Conservation (phyloP, 2,329 filamentous ascomycete species). For the Incumbomyces lentus region DNA sequence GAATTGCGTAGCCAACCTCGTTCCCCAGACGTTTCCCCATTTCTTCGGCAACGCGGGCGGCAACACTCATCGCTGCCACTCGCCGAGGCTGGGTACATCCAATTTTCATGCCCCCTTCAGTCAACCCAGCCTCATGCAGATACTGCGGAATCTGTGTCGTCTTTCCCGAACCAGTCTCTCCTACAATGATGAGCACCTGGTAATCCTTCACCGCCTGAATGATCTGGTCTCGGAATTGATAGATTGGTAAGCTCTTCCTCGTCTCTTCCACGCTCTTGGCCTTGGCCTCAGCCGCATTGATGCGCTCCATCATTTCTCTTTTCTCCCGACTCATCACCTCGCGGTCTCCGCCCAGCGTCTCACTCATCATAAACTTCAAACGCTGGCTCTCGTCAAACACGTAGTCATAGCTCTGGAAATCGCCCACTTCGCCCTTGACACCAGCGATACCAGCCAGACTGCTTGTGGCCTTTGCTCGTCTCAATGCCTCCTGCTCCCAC, state of each 20-base stretch:
- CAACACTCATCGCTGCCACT: slow-evolving; percentile 95
- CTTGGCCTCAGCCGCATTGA: slow-evolving; percentile 81
- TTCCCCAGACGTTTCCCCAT: slow-evolving; percentile 81
- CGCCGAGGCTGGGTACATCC: slow-evolving; percentile 89
- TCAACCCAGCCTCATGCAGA: slow-evolving; percentile 81
- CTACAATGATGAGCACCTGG: slow-evolving; percentile 84
- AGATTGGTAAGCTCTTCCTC: slow-evolving; percentile 80
- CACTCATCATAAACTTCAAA: slow-evolving; percentile 73
- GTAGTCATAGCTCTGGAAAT: slow-evolving; percentile 80
- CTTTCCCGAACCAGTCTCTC: slow-evolving; percentile 90
- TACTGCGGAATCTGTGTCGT: slow-evolving; percentile 94
- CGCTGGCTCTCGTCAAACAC: slow-evolving; percentile 84
- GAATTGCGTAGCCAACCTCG: slow-evolving; percentile 88
- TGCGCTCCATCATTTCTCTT: slow-evolving; percentile 63
- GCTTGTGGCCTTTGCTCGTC: slow-evolving; percentile 81
- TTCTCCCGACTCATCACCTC: slow-evolving; percentile 68
- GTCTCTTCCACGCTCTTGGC: slow-evolving; percentile 84
- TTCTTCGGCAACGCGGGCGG: slow-evolving; percentile 90
- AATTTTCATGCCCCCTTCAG: slow-evolving; percentile 71
- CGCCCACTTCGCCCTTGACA: slow-evolving; percentile 50
- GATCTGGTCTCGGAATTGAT: slow-evolving; percentile 74
- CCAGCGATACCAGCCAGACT: slow-evolving; percentile 38
- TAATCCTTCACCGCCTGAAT: slow-evolving; percentile 75
- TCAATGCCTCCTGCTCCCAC: slow-evolving; percentile 84
- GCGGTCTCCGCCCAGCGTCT: slow-evolving; percentile 59